Percentiles rank a stretch among this genome's conserved stretches.
Evolutionary conservation across 805 yeast species (phyloP).

Genomic region (Kodamaea lidongshanica): DNA sequence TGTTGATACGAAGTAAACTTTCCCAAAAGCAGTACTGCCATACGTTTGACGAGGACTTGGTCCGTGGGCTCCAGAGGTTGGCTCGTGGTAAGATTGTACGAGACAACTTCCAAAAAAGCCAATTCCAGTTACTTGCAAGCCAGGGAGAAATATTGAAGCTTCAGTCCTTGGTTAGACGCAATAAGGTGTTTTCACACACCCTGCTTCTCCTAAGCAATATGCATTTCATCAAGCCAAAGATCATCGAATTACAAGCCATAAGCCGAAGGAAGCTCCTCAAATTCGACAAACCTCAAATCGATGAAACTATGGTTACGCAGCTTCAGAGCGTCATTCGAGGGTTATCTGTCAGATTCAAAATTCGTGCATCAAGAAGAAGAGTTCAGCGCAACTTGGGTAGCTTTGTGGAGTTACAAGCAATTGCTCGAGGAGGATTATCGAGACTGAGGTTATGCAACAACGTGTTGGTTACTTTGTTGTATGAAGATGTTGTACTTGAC

Average conservation of each 20-base stretch:
- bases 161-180: constrained; percentile 33
- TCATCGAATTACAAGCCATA: constrained; percentile 26
- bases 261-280: constrained; percentile 21
- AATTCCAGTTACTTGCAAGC: constrained; percentile 6
- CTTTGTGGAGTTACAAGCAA: constrained; percentile 32
- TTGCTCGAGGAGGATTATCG: constrained; percentile 40
- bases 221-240: constrained; percentile 15
- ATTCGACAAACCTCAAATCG: constrained; percentile 6
- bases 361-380: constrained; percentile 11
- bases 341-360: constrained; percentile 21
- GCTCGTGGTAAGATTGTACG: constrained; percentile 38
- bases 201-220: constrained; percentile 19
- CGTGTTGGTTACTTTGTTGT: constrained; percentile 36
- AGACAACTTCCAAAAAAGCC: constrained; percentile 10
- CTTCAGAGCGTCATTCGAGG: constrained; percentile 40
- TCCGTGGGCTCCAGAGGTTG: constrained; percentile 35
- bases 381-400: constrained; percentile 7
- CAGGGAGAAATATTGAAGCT: constrained; percentile 22
- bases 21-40: constrained; percentile 7
- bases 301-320: constrained; percentile 12
- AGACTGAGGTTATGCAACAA: constrained; percentile 39
- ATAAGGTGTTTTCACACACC: constrained; percentile 15
- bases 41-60: constrained; percentile 8
- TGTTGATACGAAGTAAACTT: constrained; percentile 28
- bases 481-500: constrained; percentile 33